Base-by-base conservation (phyloP, 345 rosid genomes). In the Rhizophora mangle region DNA sequence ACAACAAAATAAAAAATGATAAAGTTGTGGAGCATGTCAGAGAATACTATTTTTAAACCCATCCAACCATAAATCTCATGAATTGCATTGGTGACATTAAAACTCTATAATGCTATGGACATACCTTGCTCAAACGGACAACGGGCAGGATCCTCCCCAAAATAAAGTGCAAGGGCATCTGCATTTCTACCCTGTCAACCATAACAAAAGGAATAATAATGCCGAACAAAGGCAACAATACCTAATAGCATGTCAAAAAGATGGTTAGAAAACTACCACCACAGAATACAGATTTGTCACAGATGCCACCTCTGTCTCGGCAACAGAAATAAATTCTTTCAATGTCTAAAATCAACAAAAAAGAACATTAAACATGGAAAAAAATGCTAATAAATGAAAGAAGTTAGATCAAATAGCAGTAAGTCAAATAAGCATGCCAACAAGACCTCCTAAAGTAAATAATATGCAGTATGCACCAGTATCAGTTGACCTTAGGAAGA, bases 51-150 rank as follows among this genome's bases (percentile, higher is more conserved):
- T 56, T 24, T 18, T 24, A 22, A 56, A 8, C 29, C 60, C 60
- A 20, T 56, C 60, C 4, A 56, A 24, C 24, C 10, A 56, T 8
- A 56, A 6, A 43, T 43, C 5, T 43, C 2, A 11, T 43, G 47
- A 10, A 43, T 43, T 11, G 4, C 16, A 43, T 13, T 15, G 49
- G 49, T 13, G 49, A 11, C 49, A 13, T 3, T 43, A 43, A 43
- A 43, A 43, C 19, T 13, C 18, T 54, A n/a, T 19, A 9, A 26
- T 15, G 10, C 13, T n/a, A 43, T 34, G 37, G 58, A 39, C 75
- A 64, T 82, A 89, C 99, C 99, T 92, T 96, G 99, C 79, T 96
- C 99, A 82, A 92, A 92, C 2, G 94, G 99, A 74, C 87, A 92
- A 29, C 92, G 89, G 29, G 87, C 88, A 19, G 99, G 99, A 85